phyloP scores from a whole-genome alignment of 2,329 filamentous ascomycete species.

The Chrysoporthe puriensis region DNA sequence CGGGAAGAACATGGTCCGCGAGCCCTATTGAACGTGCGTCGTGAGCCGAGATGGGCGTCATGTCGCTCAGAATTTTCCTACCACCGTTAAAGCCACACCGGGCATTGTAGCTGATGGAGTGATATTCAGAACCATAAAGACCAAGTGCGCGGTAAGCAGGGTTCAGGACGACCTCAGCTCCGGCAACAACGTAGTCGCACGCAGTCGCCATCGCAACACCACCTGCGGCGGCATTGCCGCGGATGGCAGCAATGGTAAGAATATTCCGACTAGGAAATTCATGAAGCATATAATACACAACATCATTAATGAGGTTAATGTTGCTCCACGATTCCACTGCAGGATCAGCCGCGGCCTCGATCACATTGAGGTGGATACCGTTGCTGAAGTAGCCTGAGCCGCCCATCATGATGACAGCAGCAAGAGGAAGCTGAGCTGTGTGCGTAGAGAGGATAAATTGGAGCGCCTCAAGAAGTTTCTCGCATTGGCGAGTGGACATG shows the following conservation, averaged over 20 bases:
- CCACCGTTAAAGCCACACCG: conserved; percentile 41
- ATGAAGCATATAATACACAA: conserved; percentile 43
- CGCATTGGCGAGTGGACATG: conserved; percentile 46
- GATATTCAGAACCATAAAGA: conserved; percentile 46
- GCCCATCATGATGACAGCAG: conserved; percentile 44
- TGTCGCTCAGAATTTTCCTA: conserved; percentile 39
- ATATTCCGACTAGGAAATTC: conserved; percentile 42
- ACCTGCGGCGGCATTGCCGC: conserved; percentile 47
- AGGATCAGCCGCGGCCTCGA: conserved; percentile 43
- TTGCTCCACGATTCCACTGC: conserved; percentile 46
- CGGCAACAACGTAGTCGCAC: conserved; percentile 43
- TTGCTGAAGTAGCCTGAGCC: conserved; percentile 47
- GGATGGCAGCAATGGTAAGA: conserved; percentile 43
- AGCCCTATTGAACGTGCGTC: conserved; percentile 44
- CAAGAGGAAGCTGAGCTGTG: conserved; percentile 36
- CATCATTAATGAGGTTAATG: conserved; percentile 49
- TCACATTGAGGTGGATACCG: conserved; percentile 48
- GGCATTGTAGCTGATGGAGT: conserved; percentile 44
- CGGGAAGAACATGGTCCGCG: conserved; percentile 44
- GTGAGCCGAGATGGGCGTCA: conserved; percentile 43
- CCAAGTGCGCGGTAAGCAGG: conserved; percentile 46
- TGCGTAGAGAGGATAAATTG: conserved; percentile 40
- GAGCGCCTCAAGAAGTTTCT: conserved; percentile 41
- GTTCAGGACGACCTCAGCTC: conserved; percentile 44
- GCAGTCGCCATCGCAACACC: conserved; percentile 47